phyloP scores from a whole-genome alignment of 345 rosid genomes.

The Litchi chinensis region DNA sequence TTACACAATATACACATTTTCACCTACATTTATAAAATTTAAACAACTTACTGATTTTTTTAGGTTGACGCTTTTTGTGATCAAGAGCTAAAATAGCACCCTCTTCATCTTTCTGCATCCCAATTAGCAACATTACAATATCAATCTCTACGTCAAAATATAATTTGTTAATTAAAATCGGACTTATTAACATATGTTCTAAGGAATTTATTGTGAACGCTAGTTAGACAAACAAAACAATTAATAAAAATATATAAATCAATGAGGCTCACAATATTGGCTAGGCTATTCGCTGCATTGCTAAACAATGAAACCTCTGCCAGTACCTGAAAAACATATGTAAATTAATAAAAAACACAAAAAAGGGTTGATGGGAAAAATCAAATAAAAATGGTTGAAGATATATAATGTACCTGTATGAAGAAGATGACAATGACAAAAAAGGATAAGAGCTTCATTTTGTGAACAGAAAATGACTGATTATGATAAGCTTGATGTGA shows the following conservation, averaged over 20 bases:
- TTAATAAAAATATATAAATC: background rate
- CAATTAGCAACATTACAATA: background rate
- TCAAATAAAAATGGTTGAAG: too few relatives aligned
- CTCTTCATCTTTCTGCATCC: conserved; percentile 28
- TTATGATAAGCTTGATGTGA: conserved; percentile 20
- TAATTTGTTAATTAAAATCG: too few relatives aligned
- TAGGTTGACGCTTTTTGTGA: conserved; percentile 27
- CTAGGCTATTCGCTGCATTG: conserved; percentile 19
- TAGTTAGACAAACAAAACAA: too few relatives aligned
- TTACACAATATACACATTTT: too few relatives aligned
- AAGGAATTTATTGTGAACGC: too few relatives aligned
- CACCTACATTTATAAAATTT: too few relatives aligned
- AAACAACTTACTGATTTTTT: conserved; percentile 40
- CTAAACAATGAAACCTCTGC: conserved; percentile 20
- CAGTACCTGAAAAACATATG: conserved; percentile 24
- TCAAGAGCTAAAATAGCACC: conserved; percentile 14
- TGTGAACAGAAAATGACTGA: background rate
- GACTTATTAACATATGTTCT: too few relatives aligned
- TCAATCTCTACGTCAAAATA: background rate
- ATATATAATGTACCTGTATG: conserved; percentile 25
- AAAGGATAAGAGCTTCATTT: conserved; percentile 36
- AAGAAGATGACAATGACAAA: conserved; percentile 27
- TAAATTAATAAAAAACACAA: background rate
- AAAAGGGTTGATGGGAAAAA: background rate
- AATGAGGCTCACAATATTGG: conserved; percentile 19